Evolutionary conservation across 768 basidiomycete species (phyloP), one percentile per base, ranked within the genome.

Genomic region (Calvatia gigantea): DNA sequence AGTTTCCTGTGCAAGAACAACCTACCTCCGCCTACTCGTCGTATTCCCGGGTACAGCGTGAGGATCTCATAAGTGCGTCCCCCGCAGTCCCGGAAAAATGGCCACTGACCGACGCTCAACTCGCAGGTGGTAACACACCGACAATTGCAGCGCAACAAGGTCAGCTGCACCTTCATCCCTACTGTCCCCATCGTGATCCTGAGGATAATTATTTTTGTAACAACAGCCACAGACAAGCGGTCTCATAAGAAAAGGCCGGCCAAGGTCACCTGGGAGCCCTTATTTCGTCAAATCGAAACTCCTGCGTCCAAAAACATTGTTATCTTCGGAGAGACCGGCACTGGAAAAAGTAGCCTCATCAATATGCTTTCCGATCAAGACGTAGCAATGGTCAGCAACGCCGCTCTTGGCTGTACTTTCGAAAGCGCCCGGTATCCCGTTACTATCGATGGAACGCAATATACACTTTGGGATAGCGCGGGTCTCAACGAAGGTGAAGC

Each of bases 341-440:
- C 58, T 11, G 68, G 67, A 56, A 77, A 79, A 58, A 73, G 76
- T 61, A 75, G 72, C n/a, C 62, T 76, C 52, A 62, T 79, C 50
- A 75, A 76, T 62, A 68, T 76, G 69, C 60, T 79, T 42, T 64
- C 63, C 51, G 65, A 66, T 25, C 17, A 42, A 2, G 49, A 64
- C 0, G 43, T 63, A 25, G 74, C 74, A 28, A 48, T 51, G 0
- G 65, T 68, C 17, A 74, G 73, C 4, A 69, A 66, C 50, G 60
- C 65, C 6, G 66, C 70, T 0, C 50, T 60, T 0, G 72, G 74
- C 0, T 73, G 68, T 56, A 78, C 78, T 1, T 69, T 77, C 58
- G 45, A 64, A 4, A 67, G 60, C 38, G 58, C 58, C 6, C 51
- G 58, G 3, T 68, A 75, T n/a, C 17, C 52, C 2, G 60, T 66